Percentiles rank a stretch among this genome's conserved stretches.
Evolutionary conservation across 371 early-diverging fungal species (phyloP).

Genomic region (Mortierella sp.): DNA sequence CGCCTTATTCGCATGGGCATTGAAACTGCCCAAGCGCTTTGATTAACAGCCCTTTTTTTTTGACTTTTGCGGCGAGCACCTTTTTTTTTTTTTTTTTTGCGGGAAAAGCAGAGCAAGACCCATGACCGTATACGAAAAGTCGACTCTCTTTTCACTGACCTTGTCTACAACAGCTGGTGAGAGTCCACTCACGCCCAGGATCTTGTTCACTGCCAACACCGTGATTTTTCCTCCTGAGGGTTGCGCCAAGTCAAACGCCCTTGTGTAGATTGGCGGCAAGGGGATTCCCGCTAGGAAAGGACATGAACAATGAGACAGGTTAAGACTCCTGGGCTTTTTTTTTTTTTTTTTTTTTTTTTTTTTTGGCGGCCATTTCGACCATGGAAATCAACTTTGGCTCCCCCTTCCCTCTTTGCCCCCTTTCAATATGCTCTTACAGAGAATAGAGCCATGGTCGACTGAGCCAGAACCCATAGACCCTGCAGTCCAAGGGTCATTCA

Average conservation of each 20-base stretch:
- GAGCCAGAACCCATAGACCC: constrained; percentile 14
- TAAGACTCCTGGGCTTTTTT: neutral
- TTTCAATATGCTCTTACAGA: constrained; percentile 21
- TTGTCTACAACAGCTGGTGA: constrained; percentile 58
- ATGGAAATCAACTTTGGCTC: neutral
- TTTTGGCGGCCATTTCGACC: neutral
- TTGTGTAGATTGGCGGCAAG: constrained; percentile 65
- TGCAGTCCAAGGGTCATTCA: constrained; percentile 41
- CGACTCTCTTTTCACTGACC: too few relatives aligned
- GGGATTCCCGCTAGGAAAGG: constrained; percentile 63
- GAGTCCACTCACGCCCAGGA: constrained; percentile 59
- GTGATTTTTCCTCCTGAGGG: constrained; percentile 63
- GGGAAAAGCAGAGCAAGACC: too few relatives aligned
- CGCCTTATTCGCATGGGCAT: too few relatives aligned
- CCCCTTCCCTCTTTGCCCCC: neutral
- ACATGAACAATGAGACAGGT: constrained; percentile 6
- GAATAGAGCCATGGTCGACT: constrained; percentile 20
- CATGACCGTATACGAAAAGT: too few relatives aligned
- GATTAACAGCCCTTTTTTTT: too few relatives aligned
- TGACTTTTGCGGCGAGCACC: too few relatives aligned
- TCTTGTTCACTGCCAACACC: constrained; percentile 59
- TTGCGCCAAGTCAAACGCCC: constrained; percentile 64
- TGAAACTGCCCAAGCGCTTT: too few relatives aligned
- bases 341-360: constrained; percentile 11
- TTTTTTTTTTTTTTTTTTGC: constrained; percentile 14